phyloP scores from a whole-genome alignment of 148 eudicot genomes.

The Rhododendron henanense region DNA sequence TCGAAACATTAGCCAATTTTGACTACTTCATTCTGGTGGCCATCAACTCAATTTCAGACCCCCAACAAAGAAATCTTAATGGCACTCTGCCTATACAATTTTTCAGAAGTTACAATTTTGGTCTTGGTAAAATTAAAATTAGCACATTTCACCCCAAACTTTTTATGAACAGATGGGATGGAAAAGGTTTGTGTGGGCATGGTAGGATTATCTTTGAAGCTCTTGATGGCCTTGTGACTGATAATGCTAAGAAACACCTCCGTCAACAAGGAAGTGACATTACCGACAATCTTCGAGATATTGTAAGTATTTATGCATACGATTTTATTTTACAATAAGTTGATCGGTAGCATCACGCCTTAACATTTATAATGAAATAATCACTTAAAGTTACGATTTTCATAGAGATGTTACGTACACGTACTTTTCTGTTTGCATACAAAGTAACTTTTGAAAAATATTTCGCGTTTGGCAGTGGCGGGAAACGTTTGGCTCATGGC shows the following conservation, averaged over 20 bases:
- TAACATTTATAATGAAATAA: too few relatives aligned
- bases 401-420: background rate
- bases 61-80: too few relatives aligned
- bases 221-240: conserved; percentile 30
- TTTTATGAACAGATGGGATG: conserved; percentile 32
- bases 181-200: conserved; percentile 26
- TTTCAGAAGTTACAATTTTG: too few relatives aligned
- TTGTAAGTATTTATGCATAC: conserved; percentile 19
- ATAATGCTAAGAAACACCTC: conserved; percentile 13
- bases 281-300: conserved; percentile 14
- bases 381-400: background rate
- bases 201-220: conserved; percentile 35
- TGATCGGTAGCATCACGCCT: too few relatives aligned
- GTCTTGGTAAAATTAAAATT: too few relatives aligned
- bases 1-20: too few relatives aligned
- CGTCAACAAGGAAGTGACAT: conserved; percentile 23
- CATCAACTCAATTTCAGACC: too few relatives aligned
- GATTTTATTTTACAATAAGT: background rate
- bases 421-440: background rate
- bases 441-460: background rate
- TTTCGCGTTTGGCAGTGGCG: conserved; percentile 27
- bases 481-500: conserved; percentile 37
- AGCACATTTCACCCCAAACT: background rate
- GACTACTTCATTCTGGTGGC: too few relatives aligned
- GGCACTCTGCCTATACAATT: too few relatives aligned